Percentiles rank a stretch among this genome's conserved stretches.
These are phyloP conservation scores for Hymenoscyphus occultus DNA, from an alignment of 2,329 filamentous ascomycete species.

Conservation along the genomic window DNA sequence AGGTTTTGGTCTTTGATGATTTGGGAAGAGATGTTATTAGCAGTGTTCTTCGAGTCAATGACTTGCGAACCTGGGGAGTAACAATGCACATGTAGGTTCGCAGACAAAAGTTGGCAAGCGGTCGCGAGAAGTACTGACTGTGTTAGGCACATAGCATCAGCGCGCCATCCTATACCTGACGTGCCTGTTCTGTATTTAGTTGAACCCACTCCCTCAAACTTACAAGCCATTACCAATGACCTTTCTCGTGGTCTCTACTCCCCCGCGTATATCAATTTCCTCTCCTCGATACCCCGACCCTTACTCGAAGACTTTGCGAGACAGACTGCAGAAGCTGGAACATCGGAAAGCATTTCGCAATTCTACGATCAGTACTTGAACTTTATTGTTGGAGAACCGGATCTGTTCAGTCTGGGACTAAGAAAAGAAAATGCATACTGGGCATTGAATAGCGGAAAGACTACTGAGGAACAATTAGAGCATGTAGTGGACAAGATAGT, in stretches of 20 bases:
- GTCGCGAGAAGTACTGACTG: conserved; percentile 26
- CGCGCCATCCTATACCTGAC: conserved; percentile 88
- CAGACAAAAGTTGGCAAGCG: neutral
- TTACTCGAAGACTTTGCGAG: conserved; percentile 92
- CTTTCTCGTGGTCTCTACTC: conserved; percentile 85
- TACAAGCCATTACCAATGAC: conserved; percentile 79
- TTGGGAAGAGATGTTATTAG: conserved; percentile 91
- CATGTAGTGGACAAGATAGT: conserved; percentile 86
- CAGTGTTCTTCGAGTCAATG: conserved; percentile 90
- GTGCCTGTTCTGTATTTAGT: conserved; percentile 96
- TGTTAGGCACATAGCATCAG: conserved; percentile 71
- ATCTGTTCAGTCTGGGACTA: conserved; percentile 91
- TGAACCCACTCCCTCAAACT: conserved; percentile 78
- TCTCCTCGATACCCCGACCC: conserved; percentile 86
- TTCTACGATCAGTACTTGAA: conserved; percentile 97
- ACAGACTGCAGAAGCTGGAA: conserved; percentile 79
- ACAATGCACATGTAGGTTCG: conserved; percentile 82
- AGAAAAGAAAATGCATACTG: conserved; percentile 89
- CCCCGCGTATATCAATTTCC: conserved; percentile 94
- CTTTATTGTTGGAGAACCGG: conserved; percentile 93
- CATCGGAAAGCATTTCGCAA: conserved; percentile 85
- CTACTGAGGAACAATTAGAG: conserved; percentile 86
- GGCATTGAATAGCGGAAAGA: conserved; percentile 91
- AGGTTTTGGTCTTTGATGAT: conserved; percentile 93
- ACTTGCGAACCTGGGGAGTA: conserved; percentile 89